These are phyloP conservation scores for Clavulina sp. DNA, from an alignment of 768 basidiomycete genomes.

Conservation along the genomic window DNA sequence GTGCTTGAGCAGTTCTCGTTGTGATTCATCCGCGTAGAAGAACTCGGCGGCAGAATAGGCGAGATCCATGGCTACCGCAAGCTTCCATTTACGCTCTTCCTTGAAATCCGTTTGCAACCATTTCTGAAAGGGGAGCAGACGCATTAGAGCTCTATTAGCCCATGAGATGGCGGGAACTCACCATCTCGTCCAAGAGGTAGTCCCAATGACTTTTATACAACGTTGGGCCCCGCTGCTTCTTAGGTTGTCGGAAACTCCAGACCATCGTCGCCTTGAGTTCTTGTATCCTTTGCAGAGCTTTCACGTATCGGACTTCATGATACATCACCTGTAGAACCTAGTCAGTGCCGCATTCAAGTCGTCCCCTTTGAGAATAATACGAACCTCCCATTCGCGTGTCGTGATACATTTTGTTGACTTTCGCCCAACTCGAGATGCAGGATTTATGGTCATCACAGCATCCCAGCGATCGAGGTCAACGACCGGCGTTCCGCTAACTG, in stretches of 20 bases:
- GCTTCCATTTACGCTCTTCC: constrained; percentile 88
- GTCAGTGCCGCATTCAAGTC: not conserved
- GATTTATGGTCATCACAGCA: constrained; percentile 58
- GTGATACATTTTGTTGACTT: constrained; percentile 61
- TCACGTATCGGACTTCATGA: constrained; percentile 55
- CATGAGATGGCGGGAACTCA: constrained; percentile 23
- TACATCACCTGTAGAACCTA: constrained; percentile 43
- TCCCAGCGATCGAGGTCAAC: constrained; percentile 52
- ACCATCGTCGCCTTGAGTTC: constrained; percentile 54
- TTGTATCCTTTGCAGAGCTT: constrained; percentile 75
- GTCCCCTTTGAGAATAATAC: constrained; percentile 15
- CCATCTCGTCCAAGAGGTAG: constrained; percentile 93
- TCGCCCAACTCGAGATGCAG: constrained; percentile 49
- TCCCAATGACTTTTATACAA: constrained; percentile 83
- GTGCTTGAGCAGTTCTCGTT: constrained; percentile 24
- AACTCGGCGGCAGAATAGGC: constrained; percentile 74
- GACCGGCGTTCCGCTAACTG: constrained; percentile 4
- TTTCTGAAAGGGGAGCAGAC: constrained; percentile 35
- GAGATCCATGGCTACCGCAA: constrained; percentile 64
- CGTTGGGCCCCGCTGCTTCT: constrained; percentile 76
- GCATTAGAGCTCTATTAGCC: not conserved
- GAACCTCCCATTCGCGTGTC: constrained; percentile 67
- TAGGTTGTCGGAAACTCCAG: constrained; percentile 92
- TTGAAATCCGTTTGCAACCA: constrained; percentile 95
- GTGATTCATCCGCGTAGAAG: constrained; percentile 56